Conservation (phyloP, 139 green algal genomes). For the Coelastrella sp. region DNA sequence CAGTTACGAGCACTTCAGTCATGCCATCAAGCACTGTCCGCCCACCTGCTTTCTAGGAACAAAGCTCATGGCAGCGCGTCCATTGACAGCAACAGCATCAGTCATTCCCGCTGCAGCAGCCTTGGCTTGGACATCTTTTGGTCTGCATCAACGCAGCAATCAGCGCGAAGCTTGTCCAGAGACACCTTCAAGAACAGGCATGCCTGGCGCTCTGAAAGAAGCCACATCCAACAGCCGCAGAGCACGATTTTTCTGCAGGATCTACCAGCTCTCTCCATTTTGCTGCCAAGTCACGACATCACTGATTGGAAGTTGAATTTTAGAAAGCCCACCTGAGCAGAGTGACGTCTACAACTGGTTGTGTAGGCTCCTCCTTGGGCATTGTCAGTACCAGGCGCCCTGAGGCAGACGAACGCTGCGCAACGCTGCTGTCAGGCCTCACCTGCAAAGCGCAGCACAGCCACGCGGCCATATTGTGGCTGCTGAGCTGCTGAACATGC, state of each 20-base stretch:
- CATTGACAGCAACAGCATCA: not conserved
- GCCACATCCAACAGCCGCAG: too few species aligned
- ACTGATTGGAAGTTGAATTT: too few species aligned
- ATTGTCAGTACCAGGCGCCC: slow-evolving; percentile 84
- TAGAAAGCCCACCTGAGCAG: slow-evolving; percentile 21
- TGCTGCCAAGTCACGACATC: too few species aligned
- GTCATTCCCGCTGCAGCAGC: not conserved
- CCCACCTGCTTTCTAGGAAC: too few species aligned
- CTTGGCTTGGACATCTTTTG: not conserved
- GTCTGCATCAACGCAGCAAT: not conserved
- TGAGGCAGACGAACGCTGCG: slow-evolving; percentile 74
- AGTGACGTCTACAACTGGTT: slow-evolving; percentile 23
- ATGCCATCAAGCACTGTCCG: too few species aligned
- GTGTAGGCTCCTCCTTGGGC: slow-evolving; percentile 71
- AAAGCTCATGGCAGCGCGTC: not conserved
- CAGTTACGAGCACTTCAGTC: too few species aligned
- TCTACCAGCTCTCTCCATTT: too few species aligned
- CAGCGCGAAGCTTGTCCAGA: too few species aligned
- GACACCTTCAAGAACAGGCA: too few species aligned
- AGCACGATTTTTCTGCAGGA: too few species aligned
- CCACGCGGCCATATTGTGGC: too few species aligned
- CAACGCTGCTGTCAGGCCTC: slow-evolving; percentile 63
- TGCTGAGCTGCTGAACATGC: not conserved
- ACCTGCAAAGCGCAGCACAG: slow-evolving; percentile 55
- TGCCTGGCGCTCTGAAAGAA: too few species aligned